A percentile compares a stretch with the other conserved stretches of the same genome.
phyloP scores from a whole-genome alignment of 192 early-diverging fungal genomes.

The Paraglomus brasilianum region DNA sequence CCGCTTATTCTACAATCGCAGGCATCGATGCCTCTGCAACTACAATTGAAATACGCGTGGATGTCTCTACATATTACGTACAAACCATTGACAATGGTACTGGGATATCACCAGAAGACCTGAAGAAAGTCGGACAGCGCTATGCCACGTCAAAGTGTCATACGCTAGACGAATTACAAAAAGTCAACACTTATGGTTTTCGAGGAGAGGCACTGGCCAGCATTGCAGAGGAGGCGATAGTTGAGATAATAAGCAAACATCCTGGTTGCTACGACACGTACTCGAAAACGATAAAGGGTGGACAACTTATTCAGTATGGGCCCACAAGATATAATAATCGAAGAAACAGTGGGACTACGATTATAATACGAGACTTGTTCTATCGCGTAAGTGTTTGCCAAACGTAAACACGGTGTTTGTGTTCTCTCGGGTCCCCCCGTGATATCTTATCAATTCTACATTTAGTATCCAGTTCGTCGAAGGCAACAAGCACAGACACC shows the following conservation, averaged over 20 bases:
- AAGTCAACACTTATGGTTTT: conserved; percentile 58
- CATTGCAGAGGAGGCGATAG: conserved; percentile 42
- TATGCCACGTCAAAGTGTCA: conserved; percentile 61
- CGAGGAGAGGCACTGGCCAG: conserved; percentile 66
- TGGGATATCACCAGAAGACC: conserved; percentile 51
- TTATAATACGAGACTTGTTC: conserved; percentile 63
- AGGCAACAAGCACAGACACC: conserved; percentile 41
- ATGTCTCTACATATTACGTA: conserved; percentile 45
- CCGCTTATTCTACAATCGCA: conserved; percentile 21
- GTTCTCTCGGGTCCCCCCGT: no score
- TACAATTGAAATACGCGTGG: conserved; percentile 47
- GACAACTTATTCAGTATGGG: conserved; percentile 47
- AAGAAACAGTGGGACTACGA: conserved; percentile 55
- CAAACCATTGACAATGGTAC: conserved; percentile 62
- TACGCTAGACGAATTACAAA: conserved; percentile 40
- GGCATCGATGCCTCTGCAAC: conserved; percentile 59
- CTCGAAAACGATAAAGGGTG: conserved; percentile 47
- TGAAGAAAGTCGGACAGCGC: conserved; percentile 50
- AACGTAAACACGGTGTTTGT: no score
- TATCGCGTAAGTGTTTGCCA: conserved; percentile 51
- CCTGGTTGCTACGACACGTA: conserved; percentile 37
- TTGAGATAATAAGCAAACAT: conserved; percentile 58
- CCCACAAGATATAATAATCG: conserved; percentile 34
- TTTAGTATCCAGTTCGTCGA: conserved; percentile 60
- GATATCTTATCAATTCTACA: not conserved